Base-by-base conservation (phyloP, 352 stramenopile species). In the Thalassiosira mediterranea region DNA sequence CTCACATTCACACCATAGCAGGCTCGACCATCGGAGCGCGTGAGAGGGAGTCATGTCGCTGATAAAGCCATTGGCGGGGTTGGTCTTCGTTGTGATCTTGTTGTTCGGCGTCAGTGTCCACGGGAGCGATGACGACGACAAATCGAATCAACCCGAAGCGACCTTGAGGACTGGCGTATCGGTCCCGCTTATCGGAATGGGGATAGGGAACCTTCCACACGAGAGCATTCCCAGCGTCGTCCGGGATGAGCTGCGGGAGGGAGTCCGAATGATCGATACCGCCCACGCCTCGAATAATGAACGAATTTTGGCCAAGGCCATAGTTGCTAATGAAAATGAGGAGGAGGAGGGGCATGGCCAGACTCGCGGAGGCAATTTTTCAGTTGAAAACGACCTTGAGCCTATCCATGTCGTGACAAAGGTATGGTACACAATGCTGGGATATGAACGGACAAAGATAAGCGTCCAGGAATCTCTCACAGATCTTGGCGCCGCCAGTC, bases 391-490 rank as follows among this genome's bases (percentile, higher is more conserved):
- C 8, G 57, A 48, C 19, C n/a, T n/a, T n/a, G 25, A 63, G 13
- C 15, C 38, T 37, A 38, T 91, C n/a, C 81, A 91, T 31, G 72
- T 93, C 2, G 72, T 93, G 1, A 92, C 88, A 7, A 93, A 93
- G 60, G 84, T 93, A 11, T 93, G 88, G 88, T 93, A 91, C 46
- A 92, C 88, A 42, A 62, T 91, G 56, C 70, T 93, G 1, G 86
- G 86, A 37, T 91, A 93, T 54, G 79, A 88, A 48, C 71, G 88
- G 17, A 93, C 88, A 1, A 88, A 76, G 58, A 37, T 91, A 13
- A 78, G 78, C 2, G 72, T 91, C 15, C 40, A 68, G 34, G 83
- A 91, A 47, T 86, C 74, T 26, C 54, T 91, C 0, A 28, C 72
- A 37, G 54, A 76, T 31, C 72, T 93, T 13, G 7, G 5, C 7